phyloP scores from a whole-genome alignment of 495 filamentous ascomycete genomes.

The Aspergillus kassunensis region DNA sequence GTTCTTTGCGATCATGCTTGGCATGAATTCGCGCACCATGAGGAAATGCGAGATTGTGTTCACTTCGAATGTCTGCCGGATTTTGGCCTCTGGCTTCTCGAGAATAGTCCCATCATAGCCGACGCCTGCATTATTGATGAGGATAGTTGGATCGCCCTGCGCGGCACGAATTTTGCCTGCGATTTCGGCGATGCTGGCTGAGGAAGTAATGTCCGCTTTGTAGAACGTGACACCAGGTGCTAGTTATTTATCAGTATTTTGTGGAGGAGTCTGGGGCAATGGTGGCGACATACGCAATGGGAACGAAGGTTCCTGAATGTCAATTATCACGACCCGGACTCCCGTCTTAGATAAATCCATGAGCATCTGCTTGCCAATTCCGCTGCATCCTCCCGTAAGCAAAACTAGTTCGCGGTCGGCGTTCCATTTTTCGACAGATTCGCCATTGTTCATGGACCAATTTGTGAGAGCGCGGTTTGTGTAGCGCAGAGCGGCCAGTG shows the following conservation, averaged over 20 bases:
- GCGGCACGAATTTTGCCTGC: conserved; percentile 43
- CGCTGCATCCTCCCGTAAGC: conserved; percentile 54
- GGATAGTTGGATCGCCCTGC: conserved; percentile 48
- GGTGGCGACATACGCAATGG: conserved; percentile 22
- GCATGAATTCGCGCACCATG: conserved; percentile 57
- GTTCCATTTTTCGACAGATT: conserved; percentile 35
- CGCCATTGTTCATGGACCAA: conserved; percentile 49
- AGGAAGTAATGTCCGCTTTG: conserved; percentile 52
- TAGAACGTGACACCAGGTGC: conserved; percentile 43
- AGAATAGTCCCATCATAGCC: conserved; percentile 45
- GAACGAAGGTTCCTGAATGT: conserved; percentile 39
- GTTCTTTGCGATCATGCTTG: conserved; percentile 54
- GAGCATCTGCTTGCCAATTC: conserved; percentile 52
- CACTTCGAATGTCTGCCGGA: conserved; percentile 52
- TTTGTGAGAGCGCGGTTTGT: conserved; percentile 39
- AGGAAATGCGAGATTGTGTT: conserved; percentile 59
- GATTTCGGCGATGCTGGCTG: conserved; percentile 37
- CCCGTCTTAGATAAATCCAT: conserved; percentile 43
- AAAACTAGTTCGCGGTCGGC: conserved; percentile 51
- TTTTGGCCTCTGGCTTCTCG: conserved; percentile 38
- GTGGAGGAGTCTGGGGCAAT: background rate
- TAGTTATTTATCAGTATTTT: background rate
- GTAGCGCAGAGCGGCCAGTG: conserved; percentile 35
- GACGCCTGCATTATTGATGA: conserved; percentile 62
- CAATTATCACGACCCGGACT: conserved; percentile 49